phyloP scores from a whole-genome alignment of 2,329 filamentous ascomycete species.

The Exutisphaerella laricina region DNA sequence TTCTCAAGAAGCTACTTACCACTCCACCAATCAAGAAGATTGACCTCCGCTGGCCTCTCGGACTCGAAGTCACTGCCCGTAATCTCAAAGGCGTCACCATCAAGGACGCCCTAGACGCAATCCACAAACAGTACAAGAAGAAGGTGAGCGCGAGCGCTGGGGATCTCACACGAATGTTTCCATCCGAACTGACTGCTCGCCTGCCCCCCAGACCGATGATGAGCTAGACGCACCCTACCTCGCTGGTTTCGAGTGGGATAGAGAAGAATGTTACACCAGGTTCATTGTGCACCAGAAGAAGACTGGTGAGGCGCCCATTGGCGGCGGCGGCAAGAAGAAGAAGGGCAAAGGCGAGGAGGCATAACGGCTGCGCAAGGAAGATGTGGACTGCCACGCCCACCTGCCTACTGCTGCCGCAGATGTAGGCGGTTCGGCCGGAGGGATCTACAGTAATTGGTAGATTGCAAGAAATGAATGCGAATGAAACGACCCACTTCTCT shows the following conservation, averaged over 20 bases:
- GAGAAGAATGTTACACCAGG: slow-evolving; percentile 81
- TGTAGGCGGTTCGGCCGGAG: too few species aligned
- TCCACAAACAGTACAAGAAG: slow-evolving; percentile 96
- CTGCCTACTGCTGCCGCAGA: slow-evolving; percentile 11
- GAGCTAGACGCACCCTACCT: slow-evolving; percentile 84
- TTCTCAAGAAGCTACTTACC: slow-evolving; percentile 74
- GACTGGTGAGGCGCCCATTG: slow-evolving; percentile 52
- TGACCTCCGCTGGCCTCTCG: slow-evolving; percentile 84
- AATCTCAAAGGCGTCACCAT: slow-evolving; percentile 94
- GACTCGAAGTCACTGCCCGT: slow-evolving; percentile 78
- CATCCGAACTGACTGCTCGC: neutral
- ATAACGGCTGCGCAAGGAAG: slow-evolving; percentile 9
- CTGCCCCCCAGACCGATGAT: slow-evolving; percentile 66
- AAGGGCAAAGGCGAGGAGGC: slow-evolving; percentile 32
- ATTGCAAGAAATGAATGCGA: too few species aligned
- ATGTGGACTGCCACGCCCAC: slow-evolving; percentile 1
- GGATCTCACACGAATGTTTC: neutral
- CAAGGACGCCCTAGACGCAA: slow-evolving; percentile 92
- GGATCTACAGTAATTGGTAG: too few species aligned
- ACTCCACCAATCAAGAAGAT: slow-evolving; percentile 87
- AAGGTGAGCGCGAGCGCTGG: slow-evolving; percentile 54
- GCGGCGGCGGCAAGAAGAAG: slow-evolving; percentile 59
- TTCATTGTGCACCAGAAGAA: slow-evolving; percentile 82
- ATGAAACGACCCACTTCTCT: too few species aligned
- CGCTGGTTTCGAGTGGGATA: slow-evolving; percentile 94